Evolutionary conservation across 2,329 filamentous ascomycete genomes (phyloP), one percentile per base, ranked within the genome.

Genomic region (Bipolaris victoriae): DNA sequence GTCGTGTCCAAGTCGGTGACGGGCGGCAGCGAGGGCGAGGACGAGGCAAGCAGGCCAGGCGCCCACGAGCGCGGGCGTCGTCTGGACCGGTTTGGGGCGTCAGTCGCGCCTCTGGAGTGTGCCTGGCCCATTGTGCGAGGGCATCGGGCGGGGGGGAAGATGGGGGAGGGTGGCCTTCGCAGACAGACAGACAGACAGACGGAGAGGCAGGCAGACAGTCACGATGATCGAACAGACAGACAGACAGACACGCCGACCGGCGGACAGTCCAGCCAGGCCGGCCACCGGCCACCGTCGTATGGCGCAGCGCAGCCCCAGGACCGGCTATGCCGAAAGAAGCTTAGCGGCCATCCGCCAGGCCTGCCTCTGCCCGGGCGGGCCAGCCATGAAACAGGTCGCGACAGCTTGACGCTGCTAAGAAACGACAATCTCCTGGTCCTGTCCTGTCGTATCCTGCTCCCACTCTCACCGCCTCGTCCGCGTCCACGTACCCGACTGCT

Each of bases 81-180:
- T 41, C 69, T 64, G 58, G 61, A 67, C 59, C 69, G 70, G 52
- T 64, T 57, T 35, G 64, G 63, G 54, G 64, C 59, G 43, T 67
- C 65, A 33, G 66, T 44, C 58, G 63, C 57, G 60, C 65, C 68
- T 63, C 69, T 66, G 20, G 76, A 77, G 62, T 66, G 71, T 62
- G 71, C 70, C 69, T 76, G 76, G 57, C 76, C 76, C 76, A 78
- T 78, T 49, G 55, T 67, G 55, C 52, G 64, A 64, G 65, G 70
- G 61, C 67, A 60, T 62, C 63, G 67, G 63, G 67, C 62, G 55
- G 9, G 43, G 43, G 7, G 9, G 9, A 26, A 18, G 13, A 26
- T 20, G 13, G 39, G 39, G 18, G 22, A 24, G n/a, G 43, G 60
- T 52, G 35, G 56, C 63, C 68, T 64, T 58, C 62, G 61, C 59